A percentile compares a stretch with the other conserved stretches of the same genome.
These are phyloP conservation scores for Prunus yedoensis DNA, from an alignment of 331 rosid species.

Conservation along the genomic window DNA sequence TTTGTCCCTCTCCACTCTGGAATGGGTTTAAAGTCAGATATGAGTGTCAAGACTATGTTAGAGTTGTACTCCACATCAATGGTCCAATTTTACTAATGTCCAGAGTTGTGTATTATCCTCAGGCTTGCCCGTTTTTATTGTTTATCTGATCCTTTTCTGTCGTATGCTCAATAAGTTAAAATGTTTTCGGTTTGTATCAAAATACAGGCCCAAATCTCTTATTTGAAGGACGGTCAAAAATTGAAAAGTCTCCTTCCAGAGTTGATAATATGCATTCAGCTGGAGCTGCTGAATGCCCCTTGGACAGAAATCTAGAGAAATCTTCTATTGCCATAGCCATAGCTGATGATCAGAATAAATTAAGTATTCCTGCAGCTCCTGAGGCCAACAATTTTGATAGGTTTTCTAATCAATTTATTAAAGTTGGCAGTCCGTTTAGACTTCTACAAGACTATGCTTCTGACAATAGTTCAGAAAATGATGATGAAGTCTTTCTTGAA, in stretches of 20 bases:
- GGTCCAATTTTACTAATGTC: not conserved
- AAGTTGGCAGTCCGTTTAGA: slow-evolving; percentile 61
- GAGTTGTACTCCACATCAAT: not conserved
- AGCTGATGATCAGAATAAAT: slow-evolving; percentile 23
- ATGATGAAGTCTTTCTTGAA: slow-evolving; percentile 30
- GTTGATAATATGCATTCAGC: slow-evolving; percentile 30
- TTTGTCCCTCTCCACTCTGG: not conserved
- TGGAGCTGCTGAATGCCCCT: slow-evolving; percentile 33
- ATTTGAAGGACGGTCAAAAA: slow-evolving; percentile 29
- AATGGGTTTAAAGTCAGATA: not conserved
- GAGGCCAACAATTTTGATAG: slow-evolving; percentile 32
- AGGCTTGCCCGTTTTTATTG: not conserved
- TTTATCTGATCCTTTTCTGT: not conserved
- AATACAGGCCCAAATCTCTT: slow-evolving; percentile 39
- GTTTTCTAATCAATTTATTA: slow-evolving; percentile 34
- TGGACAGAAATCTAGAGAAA: slow-evolving; percentile 26
- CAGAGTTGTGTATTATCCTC: not conserved
- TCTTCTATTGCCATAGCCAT: slow-evolving; percentile 9
- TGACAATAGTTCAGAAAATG: slow-evolving; percentile 68
- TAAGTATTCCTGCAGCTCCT: slow-evolving; percentile 33
- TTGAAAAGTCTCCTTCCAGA: slow-evolving; percentile 30
- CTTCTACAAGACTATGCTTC: slow-evolving; percentile 91
- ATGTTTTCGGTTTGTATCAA: slow-evolving; percentile 16
- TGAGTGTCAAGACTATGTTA: not conserved
- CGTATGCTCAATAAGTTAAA: slow-evolving; percentile 15